These are phyloP conservation scores for Heracleum sosnowskyi DNA, from an alignment of 129 eudicot genomes.

Conservation along the genomic window DNA sequence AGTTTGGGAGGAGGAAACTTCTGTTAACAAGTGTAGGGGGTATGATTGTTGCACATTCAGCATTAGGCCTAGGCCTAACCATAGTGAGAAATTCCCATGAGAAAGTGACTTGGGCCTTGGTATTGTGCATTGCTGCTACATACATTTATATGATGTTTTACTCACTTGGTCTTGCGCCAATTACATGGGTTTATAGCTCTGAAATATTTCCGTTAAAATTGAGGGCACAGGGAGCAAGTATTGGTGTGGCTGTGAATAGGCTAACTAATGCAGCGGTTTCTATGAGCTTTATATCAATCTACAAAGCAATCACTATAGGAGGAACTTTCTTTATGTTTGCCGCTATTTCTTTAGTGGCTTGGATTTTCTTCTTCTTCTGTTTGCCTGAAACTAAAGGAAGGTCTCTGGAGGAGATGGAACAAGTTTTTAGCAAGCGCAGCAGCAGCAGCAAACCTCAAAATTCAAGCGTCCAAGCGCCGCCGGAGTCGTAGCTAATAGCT, in stretches of 20 bases:
- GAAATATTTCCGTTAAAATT: slow-evolving; percentile 67
- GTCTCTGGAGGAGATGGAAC: slow-evolving; percentile 71
- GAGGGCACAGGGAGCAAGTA: slow-evolving; percentile 64
- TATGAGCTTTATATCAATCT: slow-evolving; percentile 59
- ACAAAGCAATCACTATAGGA: slow-evolving; percentile 58
- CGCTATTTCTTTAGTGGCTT: slow-evolving; percentile 53
- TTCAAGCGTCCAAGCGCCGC: slow-evolving; percentile 25
- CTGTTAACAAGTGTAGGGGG: slow-evolving; percentile 56
- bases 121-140: slow-evolving; percentile 38
- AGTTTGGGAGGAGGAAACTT: slow-evolving; percentile 53
- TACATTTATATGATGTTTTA: slow-evolving; percentile 47
- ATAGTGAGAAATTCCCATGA: slow-evolving; percentile 32
- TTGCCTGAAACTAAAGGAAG: slow-evolving; percentile 79
- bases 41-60: slow-evolving; percentile 37
- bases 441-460: slow-evolving; percentile 12
- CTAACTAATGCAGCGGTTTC: slow-evolving; percentile 66
- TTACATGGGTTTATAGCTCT: slow-evolving; percentile 75
- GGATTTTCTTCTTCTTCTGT: slow-evolving; percentile 53
- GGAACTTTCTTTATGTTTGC: slow-evolving; percentile 72
- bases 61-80: slow-evolving; percentile 52
- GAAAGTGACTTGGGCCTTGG: slow-evolving; percentile 48
- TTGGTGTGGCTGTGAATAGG: slow-evolving; percentile 86
- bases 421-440: slow-evolving; percentile 34
- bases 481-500: not conserved
- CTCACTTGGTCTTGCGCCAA: slow-evolving; percentile 60